Percentiles rank a stretch among this genome's conserved stretches.
phyloP scores from a whole-genome alignment of 2,329 filamentous ascomycete genomes.

The Trichoderma polysporum region DNA sequence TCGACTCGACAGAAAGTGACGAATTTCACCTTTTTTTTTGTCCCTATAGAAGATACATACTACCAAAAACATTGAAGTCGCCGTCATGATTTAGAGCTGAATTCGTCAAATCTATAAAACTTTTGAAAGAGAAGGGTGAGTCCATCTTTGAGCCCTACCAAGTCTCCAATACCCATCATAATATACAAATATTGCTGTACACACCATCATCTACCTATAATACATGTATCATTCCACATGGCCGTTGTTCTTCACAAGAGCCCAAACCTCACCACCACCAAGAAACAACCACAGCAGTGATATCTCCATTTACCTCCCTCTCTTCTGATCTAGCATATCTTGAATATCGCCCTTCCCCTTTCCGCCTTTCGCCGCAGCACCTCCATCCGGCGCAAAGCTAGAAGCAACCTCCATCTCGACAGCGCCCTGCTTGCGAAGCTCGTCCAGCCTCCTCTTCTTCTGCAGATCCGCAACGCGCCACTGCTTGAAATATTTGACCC shows the following conservation, averaged over 20 bases:
- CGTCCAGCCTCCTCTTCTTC: constrained; percentile 74
- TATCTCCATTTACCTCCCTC: constrained; percentile 25
- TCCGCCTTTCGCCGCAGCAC: constrained; percentile 32
- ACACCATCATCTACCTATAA: neutral
- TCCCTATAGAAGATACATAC: neutral
- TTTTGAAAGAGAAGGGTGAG: constrained; percentile 1
- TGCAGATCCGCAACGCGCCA: constrained; percentile 89
- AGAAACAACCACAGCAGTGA: neutral
- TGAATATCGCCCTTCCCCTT: constrained; percentile 41
- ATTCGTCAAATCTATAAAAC: neutral
- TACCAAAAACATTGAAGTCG: too few species aligned
- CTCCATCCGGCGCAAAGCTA: constrained; percentile 38
- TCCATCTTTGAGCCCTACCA: neutral
- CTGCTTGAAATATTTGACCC: constrained; percentile 99
- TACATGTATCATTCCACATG: neutral
- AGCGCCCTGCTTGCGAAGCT: constrained; percentile 72
- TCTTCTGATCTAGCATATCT: constrained; percentile 41
- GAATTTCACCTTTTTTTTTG: neutral
- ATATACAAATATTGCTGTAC: constrained; percentile 13
- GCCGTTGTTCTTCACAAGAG: neutral
- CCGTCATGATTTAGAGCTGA: neutral
- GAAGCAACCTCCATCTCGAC: constrained; percentile 52
- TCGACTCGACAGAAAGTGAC: too few species aligned
- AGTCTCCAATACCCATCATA: neutral
- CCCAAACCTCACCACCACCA: neutral